Evolutionary conservation across 2,329 filamentous ascomycete genomes (phyloP).

Genomic region (Fusarium oxysporum): DNA sequence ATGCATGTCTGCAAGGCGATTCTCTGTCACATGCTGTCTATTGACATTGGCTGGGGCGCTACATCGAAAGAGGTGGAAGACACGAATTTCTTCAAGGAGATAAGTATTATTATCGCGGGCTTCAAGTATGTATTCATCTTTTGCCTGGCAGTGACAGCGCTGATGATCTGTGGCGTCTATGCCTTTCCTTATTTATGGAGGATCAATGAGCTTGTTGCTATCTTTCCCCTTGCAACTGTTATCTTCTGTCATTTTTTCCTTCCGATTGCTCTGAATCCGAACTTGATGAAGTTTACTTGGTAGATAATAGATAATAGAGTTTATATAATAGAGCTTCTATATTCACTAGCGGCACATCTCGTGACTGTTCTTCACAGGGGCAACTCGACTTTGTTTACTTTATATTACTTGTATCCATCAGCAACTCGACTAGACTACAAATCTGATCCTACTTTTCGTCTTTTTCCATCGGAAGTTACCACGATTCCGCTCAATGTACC

Average conservation of each 20-base stretch:
- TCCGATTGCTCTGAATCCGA: not conserved
- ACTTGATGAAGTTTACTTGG: not conserved
- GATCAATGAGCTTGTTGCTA: not conserved
- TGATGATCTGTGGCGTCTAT: not conserved
- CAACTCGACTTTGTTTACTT: not conserved
- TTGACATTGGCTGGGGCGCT: slow-evolving; percentile 39
- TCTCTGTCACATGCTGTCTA: slow-evolving; percentile 35
- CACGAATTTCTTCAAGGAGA: not conserved
- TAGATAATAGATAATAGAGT: not conserved
- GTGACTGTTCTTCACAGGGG: too few relatives aligned
- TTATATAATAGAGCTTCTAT: accelerated
- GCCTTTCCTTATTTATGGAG: not conserved
- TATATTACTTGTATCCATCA: too few relatives aligned
- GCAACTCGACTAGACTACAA: too few relatives aligned
- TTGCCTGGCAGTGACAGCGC: not conserved
- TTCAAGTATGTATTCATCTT: not conserved
- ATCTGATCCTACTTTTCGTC: too few relatives aligned
- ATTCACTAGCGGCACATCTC: accelerated
- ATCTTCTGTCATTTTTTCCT: not conserved
- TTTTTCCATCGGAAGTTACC: too few relatives aligned
- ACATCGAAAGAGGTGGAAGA: not conserved
- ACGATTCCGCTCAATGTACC: too few relatives aligned
- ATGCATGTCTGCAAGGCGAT: slow-evolving; percentile 40
- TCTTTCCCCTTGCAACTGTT: not conserved
- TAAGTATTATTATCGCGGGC: not conserved